Evolutionary conservation across 75 land plant genomes (phyloP), one percentile per base, ranked within the genome.

Genomic region (Pinus tabuliformis): DNA sequence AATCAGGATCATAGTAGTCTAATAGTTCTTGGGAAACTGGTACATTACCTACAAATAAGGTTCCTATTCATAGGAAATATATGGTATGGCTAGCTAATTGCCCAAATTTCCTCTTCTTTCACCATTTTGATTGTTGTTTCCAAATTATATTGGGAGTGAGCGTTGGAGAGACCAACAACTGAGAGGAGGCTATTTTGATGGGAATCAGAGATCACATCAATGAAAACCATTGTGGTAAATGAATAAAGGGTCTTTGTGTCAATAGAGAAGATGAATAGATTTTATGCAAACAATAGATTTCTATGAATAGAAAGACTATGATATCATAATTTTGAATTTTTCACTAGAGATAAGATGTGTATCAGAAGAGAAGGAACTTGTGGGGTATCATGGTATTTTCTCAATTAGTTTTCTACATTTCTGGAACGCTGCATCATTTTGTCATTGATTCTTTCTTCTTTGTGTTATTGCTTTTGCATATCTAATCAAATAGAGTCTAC

Each of bases 21-120:
- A 0, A 26, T 26, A 26, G 26, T 26, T 26, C 26, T 0, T 26
- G 0, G 26, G 0, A 26, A 26, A 26, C 26, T 26, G 26, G 33
- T 91, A 26, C 93, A 93, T 83, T 89, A 96, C 81, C 98, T 95
- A 14, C 98, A 95, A 70, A 95, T 93, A 65, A 89, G 96, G 91
- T 39, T 93, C 76, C 87, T 54, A 84, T 95, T 56, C 93, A 93
- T 15, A 90, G 24, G 90, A 0, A 93, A 95, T 62, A 85, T 92
- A 3, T 95, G 98, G 95, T 88, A 77, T 64, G 95, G 98, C 52
- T 86, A 93, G 17, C 81, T 95, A 12, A 76, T 90, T 17, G 95
- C 98, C n/a, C 93, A 95, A 77, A 76, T 70, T 58, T 91, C 90
- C 3, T 92, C 96, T 76, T 91, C 86, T 3, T 45, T 82, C 11